These are phyloP conservation scores for Clarireedia homoeocarpa DNA, from an alignment of 2,329 filamentous ascomycete genomes.

Conservation along the genomic window DNA sequence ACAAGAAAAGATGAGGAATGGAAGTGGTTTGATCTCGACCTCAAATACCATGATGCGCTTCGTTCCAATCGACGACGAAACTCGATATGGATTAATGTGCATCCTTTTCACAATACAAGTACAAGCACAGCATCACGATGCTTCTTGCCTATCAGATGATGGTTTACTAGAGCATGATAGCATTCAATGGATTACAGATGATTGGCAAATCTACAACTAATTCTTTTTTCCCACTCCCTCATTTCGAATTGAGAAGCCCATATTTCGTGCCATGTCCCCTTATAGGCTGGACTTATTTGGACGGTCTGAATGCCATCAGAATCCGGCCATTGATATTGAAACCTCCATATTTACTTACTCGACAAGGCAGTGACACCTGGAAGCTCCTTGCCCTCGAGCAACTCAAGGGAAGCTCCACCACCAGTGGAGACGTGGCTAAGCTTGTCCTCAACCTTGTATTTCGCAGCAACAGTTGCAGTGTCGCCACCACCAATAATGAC, in stretches of 20 bases:
- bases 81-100: not conserved
- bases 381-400: conserved; percentile 96
- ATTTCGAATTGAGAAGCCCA: not conserved
- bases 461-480: conserved; percentile 94
- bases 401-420: conserved; percentile 88
- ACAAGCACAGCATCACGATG: not conserved
- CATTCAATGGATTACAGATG: not conserved
- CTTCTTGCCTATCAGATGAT: too few relatives aligned
- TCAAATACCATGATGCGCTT: not conserved
- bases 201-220: not conserved
- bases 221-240: not conserved
- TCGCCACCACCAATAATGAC: conserved; percentile 99
- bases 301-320: conserved; percentile 27
- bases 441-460: conserved; percentile 94
- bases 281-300: conserved; percentile 24
- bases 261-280: conserved; percentile 18
- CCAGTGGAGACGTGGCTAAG: conserved; percentile 97
- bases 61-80: not conserved
- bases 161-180: not conserved
- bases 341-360: conserved; percentile 48
- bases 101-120: not conserved
- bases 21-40: not conserved
- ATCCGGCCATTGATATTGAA: not conserved
- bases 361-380: conserved; percentile 91
- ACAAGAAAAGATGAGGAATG: conserved; percentile 50